Base-by-base conservation (phyloP, 2,329 filamentous ascomycete species). In the Scedosporium minutisporum region DNA sequence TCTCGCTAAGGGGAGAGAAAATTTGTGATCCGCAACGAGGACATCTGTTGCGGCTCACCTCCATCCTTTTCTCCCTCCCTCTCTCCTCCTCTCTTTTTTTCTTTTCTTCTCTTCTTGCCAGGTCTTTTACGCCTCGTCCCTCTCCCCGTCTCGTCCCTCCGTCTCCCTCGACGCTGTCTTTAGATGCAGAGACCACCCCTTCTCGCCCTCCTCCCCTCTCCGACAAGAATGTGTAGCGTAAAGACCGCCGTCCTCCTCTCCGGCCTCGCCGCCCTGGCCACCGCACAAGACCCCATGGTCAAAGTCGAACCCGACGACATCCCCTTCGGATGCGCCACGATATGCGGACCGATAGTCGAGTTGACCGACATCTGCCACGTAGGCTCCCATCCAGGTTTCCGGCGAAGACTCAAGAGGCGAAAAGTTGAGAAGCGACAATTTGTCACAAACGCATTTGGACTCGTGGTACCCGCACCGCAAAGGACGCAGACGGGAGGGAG, bases 311-410 rank as follows among this genome's bases (percentile, higher is more conserved):
- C 71, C 12, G 68, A 74, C 23, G 72, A 75, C 27, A 73, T 78
- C 16, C 76, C 76, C 38, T 63, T 76, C 23, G 68, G 70, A 61
- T 78, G 76, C 63, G 74, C 74, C 42, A 73, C 72, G 46, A 77
- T 78, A 60, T 78, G 76, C 68, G 75, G 75, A 4, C 76, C 76
- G 60, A 73, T 78, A 58, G 74, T 78, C 63, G 76, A 78, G 67
- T 67, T 78, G n/a, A 73, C 74, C 38, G 68, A 68, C 9, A 71
- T 71, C 55, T 78, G 76, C 69, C 70, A 71, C 65, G 58, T 69
- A 38, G 66, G 67, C 12, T 9, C 58, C 27, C 61, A 62, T 55
- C 61, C 58, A 18, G 62, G 69, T 7, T 67, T 70, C 60, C 63
- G 67, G 48, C 64, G 66, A 53, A 66, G 66, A 25, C 62, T 73